These are phyloP conservation scores for Cucurbita moschata DNA, from an alignment of 306 rosid species.

Conservation along the genomic window DNA sequence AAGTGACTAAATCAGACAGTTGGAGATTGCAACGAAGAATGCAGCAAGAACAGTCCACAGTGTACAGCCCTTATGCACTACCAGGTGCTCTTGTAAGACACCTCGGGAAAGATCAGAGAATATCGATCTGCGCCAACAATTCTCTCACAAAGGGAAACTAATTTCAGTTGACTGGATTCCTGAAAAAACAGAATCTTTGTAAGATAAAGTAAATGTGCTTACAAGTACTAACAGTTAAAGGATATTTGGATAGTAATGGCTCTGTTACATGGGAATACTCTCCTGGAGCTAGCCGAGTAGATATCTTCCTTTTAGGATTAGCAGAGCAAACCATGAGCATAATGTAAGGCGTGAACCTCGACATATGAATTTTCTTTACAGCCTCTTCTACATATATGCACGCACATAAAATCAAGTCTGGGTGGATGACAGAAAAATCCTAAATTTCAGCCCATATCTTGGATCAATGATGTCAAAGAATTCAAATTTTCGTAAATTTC, in stretches of 20 bases:
- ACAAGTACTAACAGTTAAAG: no score
- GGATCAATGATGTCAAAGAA: constrained; percentile 19
- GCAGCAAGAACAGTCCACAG: not conserved
- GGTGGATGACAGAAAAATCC: not conserved
- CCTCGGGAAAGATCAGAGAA: not conserved
- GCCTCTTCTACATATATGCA: not conserved
- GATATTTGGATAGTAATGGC: no score
- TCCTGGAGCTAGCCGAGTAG: no score
- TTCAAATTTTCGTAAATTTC: constrained; percentile 20
- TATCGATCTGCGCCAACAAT: not conserved
- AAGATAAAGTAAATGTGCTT: no score
- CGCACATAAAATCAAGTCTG: not conserved
- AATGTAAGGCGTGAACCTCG: not conserved
- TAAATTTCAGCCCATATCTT: constrained; percentile 14
- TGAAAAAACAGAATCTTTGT: no score
- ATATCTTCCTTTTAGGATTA: not conserved
- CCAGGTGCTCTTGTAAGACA: not conserved
- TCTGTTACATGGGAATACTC: no score
- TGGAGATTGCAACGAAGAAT: not conserved
- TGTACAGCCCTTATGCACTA: not conserved
- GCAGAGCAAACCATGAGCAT: not conserved
- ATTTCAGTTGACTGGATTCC: no score
- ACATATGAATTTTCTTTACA: no score
- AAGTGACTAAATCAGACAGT: not conserved
- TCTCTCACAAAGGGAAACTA: not conserved